Evolutionary conservation across 179 eudicot species (phyloP), one percentile per base, ranked within the genome.

Genomic region (Beta lomatogona): DNA sequence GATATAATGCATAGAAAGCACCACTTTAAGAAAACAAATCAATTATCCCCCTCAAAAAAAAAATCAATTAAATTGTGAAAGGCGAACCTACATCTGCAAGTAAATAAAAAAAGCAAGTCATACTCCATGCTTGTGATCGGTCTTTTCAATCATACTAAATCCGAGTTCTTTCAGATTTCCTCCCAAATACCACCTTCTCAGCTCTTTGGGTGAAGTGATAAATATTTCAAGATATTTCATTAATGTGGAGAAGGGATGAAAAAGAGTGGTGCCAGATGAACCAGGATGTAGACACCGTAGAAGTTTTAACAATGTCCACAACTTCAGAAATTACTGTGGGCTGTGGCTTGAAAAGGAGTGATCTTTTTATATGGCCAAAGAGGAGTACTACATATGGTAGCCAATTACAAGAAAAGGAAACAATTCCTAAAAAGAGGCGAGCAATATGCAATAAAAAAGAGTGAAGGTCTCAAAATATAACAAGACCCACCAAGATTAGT

Each of bases 1-100:
- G 71, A 71, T 71, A 57, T 44, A 53, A 61, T 52, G 59, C 81
- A 70, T 80, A 67, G 11, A 57, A 77, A 59, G 77, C 80, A 25
- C 48, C 19, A 50, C 14, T 0, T 16, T 57, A 75, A 11, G 22
- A 75, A 10, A 22, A 5, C n/a, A 14, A 48, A 76, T 31, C 18
- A 48, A 25, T 25, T 25, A 46, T n/a, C n/a, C n/a, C n/a, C n/a
- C n/a, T n/a, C n/a, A n/a, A n/a, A n/a, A 75, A 10, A 22, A 5
- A 14, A 48, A 76, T 31, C 18, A 48, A 25, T 25, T 25, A 46
- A 77, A 1, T 15, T 77, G 44, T 22, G 59, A 59, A 61, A 19
- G 28, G 2, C 15, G 8, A 44, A 44, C 12, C 55, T 31, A 52
- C 64, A 28, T 60, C 6, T 15, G 50, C 45, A 25, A 21, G 28